A percentile compares a stretch with the other conserved stretches of the same genome.
These are phyloP conservation scores for Priceomyces melissophilus DNA, from an alignment of 805 yeast genomes.

Conservation along the genomic window DNA sequence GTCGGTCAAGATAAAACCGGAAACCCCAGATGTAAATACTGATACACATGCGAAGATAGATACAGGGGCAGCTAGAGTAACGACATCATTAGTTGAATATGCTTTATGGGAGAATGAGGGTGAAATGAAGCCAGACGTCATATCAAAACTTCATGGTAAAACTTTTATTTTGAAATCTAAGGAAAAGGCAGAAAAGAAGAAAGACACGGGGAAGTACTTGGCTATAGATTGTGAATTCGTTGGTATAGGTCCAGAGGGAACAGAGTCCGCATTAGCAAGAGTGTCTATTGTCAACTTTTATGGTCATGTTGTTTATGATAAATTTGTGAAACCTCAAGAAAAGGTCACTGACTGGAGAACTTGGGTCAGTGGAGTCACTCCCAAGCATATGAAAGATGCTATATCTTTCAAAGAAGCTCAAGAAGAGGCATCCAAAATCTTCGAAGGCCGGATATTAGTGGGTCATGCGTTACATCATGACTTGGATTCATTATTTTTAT, in stretches of 20 bases:
- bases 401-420: conserved; percentile 67
- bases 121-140: conserved; percentile 14
- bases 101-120: conserved; percentile 25
- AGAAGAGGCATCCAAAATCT: conserved; percentile 45
- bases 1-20: conserved; percentile 1
- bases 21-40: conserved; percentile 1
- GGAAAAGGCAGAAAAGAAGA: conserved; percentile 23
- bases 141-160: conserved; percentile 1
- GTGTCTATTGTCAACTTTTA: conserved; percentile 83
- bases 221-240: conserved; percentile 95
- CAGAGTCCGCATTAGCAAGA: conserved; percentile 71
- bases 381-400: conserved; percentile 66
- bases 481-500: conserved; percentile 59
- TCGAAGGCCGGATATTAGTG: conserved; percentile 58
- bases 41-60: not conserved
- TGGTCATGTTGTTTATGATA: conserved; percentile 70
- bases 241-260: conserved; percentile 78
- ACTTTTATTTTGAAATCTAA: conserved; percentile 4
- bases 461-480: conserved; percentile 89
- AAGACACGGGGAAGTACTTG: conserved; percentile 63
- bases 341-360: conserved; percentile 89
- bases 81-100: conserved; percentile 11
- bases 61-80: not conserved
- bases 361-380: conserved; percentile 83
- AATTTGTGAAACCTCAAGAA: conserved; percentile 71